phyloP scores from a whole-genome alignment of 2,329 filamentous ascomycete species.

The Aspergillus ruber region DNA sequence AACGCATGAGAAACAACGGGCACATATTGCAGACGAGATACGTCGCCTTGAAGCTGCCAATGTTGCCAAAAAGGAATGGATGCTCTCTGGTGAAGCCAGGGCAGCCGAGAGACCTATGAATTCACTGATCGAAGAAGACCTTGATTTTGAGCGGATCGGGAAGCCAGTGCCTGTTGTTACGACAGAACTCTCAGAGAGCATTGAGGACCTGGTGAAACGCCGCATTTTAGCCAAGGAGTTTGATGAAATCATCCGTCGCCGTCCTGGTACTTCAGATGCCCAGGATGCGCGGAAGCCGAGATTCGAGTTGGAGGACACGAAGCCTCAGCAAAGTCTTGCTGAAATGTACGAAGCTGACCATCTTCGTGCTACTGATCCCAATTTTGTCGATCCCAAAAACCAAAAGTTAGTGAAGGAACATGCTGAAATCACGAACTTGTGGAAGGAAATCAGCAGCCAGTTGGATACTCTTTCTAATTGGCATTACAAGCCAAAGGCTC shows the following conservation, averaged over 20 bases:
- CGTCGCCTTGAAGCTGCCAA: conserved; percentile 82
- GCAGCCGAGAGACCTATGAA: conserved; percentile 79
- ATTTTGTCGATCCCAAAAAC: conserved; percentile 72
- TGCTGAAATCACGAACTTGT: conserved; percentile 72
- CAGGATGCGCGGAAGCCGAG: conserved; percentile 63
- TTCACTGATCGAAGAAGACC: conserved; percentile 85
- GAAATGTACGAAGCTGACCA: conserved; percentile 95
- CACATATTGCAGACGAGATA: conserved; percentile 82
- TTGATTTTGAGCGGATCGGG: conserved; percentile 91
- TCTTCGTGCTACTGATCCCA: conserved; percentile 68
- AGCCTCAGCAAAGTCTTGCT: conserved; percentile 78
- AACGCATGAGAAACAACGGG: conserved; percentile 78
- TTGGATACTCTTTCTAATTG: conserved; percentile 87
- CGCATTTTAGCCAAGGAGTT: conserved; percentile 87
- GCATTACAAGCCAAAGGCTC: conserved; percentile 89
- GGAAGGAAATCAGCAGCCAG: conserved; percentile 71
- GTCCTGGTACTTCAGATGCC: conserved; percentile 65
- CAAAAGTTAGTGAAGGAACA: conserved; percentile 79
- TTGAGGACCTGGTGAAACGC: conserved; percentile 89
- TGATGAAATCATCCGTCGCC: conserved; percentile 78
- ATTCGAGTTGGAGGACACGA: conserved; percentile 77
- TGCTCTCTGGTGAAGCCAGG: conserved; percentile 77
- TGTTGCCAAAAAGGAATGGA: conserved; percentile 86
- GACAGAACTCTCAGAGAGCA: conserved; percentile 79
- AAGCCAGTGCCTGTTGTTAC: conserved; percentile 95